phyloP scores from a whole-genome alignment of 2,329 filamentous ascomycete species.

The Penicillium sp. region DNA sequence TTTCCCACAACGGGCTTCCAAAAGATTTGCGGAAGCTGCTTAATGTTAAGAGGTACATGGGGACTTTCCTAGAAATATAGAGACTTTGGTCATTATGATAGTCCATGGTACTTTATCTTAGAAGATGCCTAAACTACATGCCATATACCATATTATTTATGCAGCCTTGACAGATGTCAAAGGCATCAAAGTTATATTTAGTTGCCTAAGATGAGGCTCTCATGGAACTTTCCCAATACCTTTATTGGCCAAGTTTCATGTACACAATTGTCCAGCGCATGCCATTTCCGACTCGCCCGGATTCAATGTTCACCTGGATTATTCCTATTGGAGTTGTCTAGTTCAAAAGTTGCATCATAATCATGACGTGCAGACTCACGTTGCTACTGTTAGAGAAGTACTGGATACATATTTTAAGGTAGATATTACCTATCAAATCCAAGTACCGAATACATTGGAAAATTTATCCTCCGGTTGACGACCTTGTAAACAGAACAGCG shows the following conservation, averaged over 20 bases:
- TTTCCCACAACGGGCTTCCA: no score
- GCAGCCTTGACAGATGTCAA: no score
- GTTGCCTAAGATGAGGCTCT: not conserved
- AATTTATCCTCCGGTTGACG: not conserved
- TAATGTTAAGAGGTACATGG: no score
- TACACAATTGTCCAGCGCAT: not conserved
- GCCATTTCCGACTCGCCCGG: constrained; percentile 1
- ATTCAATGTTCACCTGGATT: no score
- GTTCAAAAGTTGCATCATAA: not conserved
- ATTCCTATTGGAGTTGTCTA: not conserved
- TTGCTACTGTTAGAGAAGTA: not conserved
- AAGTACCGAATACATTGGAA: constrained; percentile 7
- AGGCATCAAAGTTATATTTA: not conserved
- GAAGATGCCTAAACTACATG: no score
- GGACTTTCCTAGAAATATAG: no score
- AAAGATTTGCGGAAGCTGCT: no score
- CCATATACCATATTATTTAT: no score
- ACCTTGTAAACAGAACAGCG: not conserved
- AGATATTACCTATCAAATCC: not conserved
- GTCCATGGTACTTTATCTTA: no score
- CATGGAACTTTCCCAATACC: no score
- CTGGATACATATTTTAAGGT: not conserved
- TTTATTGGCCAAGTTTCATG: not conserved
- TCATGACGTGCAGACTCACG: constrained; percentile 18
- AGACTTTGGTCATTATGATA: no score